phyloP scores from a whole-genome alignment of 495 filamentous ascomycete genomes.

The Hypoxylon fragiforme region DNA sequence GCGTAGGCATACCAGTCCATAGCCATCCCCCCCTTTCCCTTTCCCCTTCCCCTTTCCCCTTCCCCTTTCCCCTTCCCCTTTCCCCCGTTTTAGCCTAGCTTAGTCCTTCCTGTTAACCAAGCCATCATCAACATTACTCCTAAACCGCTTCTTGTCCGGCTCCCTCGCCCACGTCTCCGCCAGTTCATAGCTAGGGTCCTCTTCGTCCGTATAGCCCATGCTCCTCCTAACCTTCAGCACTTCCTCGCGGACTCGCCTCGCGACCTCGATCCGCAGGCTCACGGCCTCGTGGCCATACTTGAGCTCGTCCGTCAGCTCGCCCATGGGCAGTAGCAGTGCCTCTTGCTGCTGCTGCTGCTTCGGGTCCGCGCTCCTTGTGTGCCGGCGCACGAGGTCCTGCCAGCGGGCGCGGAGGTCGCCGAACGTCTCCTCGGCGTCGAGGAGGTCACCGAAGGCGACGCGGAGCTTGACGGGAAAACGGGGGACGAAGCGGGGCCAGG shows the following conservation, averaged over 20 bases:
- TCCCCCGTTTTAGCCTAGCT: no score
- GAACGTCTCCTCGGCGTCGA: constrained; percentile 63
- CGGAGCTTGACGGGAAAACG: constrained; percentile 69
- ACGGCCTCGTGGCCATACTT: constrained; percentile 73
- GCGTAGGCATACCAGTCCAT: no score
- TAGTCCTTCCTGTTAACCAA: constrained; percentile 45
- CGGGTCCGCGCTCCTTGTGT: constrained; percentile 19
- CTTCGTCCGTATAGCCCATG: constrained; percentile 76
- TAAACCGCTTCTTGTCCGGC: constrained; percentile 45
- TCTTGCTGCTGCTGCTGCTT: no score
- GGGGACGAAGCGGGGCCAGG: constrained; percentile 80
- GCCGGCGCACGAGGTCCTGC: constrained; percentile 57
- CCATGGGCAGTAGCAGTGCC: no score
- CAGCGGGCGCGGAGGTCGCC: constrained; percentile 71
- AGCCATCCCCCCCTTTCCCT: not conserved
- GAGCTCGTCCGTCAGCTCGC: constrained; percentile 70
- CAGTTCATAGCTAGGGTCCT: constrained; percentile 50
- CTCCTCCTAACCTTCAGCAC: constrained; percentile 74
- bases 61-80: no score
- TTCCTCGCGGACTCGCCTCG: constrained; percentile 72
- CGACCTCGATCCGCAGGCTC: constrained; percentile 78
- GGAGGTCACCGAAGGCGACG: constrained; percentile 71
- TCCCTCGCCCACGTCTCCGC: constrained; percentile 54
- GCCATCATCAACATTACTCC: constrained; percentile 52
- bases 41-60: no score